Conservation (phyloP, 768 basidiomycete genomes). For the button mushroom (Agaricus bisporus) region DNA sequence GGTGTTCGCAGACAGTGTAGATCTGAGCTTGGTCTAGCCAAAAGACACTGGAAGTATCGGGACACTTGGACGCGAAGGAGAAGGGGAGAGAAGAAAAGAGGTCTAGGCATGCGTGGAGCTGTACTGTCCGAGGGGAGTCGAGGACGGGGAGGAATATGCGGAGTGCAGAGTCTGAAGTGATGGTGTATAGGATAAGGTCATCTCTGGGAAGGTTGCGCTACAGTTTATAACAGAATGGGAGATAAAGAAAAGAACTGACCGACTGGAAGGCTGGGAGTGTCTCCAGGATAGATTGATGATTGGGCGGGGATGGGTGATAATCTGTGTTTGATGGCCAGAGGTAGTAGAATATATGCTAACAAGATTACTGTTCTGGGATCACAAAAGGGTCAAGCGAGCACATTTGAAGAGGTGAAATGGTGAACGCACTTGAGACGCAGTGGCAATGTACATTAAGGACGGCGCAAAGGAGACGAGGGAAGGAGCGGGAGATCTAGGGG, state of each 20-base stretch:
- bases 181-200: slow-evolving; percentile 75
- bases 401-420: not conserved
- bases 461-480: slow-evolving; percentile 59
- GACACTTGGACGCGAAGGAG: slow-evolving; percentile 26
- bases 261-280: slow-evolving; percentile 58
- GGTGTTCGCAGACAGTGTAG: slow-evolving; percentile 36
- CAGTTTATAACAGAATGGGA: not conserved
- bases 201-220: slow-evolving; percentile 36
- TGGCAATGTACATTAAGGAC: slow-evolving; percentile 68
- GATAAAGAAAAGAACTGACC: slow-evolving; percentile 23
- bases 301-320: slow-evolving; percentile 68
- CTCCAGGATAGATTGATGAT: slow-evolving; percentile 71
- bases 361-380: slow-evolving; percentile 43
- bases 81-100: slow-evolving; percentile 53
- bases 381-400: not conserved
- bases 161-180: slow-evolving; percentile 75
- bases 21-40: slow-evolving; percentile 65
- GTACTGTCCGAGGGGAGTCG: slow-evolving; percentile 78
- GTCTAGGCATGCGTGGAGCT: slow-evolving; percentile 78
- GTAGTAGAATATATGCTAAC: slow-evolving; percentile 70
- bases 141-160: slow-evolving; percentile 86
- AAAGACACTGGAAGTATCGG: slow-evolving; percentile 48
- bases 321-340: slow-evolving; percentile 61
- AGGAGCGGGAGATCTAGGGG: slow-evolving; percentile 1
- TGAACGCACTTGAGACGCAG: slow-evolving; percentile 47